phyloP scores from a whole-genome alignment of 2,329 filamentous ascomycete genomes.

The Neurospora sp. region DNA sequence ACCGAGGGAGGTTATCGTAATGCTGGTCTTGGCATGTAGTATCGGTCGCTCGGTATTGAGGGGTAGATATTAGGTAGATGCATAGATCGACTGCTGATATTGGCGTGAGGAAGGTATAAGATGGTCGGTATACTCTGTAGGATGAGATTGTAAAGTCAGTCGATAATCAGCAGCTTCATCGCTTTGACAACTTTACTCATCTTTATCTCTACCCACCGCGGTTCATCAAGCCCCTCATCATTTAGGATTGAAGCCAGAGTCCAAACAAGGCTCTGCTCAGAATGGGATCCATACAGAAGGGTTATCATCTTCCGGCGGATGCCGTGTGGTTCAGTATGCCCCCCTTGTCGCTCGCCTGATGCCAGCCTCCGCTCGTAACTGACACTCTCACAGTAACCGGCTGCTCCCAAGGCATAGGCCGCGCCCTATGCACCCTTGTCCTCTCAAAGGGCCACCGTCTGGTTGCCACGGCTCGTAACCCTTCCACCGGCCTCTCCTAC shows the following conservation, averaged over 20 bases:
- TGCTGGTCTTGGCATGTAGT: background rate
- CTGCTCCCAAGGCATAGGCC: slow-evolving; percentile 38
- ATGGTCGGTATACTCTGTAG: background rate
- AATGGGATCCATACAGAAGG: slow-evolving; percentile 2
- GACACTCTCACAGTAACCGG: slow-evolving; percentile 31
- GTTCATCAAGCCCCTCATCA: background rate
- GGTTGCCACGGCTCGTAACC: slow-evolving; percentile 38
- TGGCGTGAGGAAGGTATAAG: background rate
- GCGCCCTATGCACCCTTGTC: slow-evolving; percentile 27
- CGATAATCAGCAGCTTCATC: background rate
- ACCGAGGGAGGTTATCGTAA: background rate
- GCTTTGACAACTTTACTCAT: background rate
- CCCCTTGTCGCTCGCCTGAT: background rate
- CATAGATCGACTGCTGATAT: background rate
- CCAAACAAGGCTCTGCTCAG: slow-evolving; percentile 9
- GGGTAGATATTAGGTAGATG: background rate
- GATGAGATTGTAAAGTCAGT: background rate
- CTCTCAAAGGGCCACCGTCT: slow-evolving; percentile 29
- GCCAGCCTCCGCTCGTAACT: slow-evolving; percentile 3
- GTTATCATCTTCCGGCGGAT: slow-evolving; percentile 23
- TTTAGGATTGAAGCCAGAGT: background rate
- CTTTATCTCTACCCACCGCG: background rate
- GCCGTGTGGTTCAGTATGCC: slow-evolving; percentile 28
- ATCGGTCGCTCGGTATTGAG: background rate
- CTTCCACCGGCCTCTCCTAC: slow-evolving; percentile 25